Percentiles rank a stretch among this genome's conserved stretches.
Conservation (phyloP, 371 early-diverging fungal genomes). For the Nematocida ausubeli region DNA sequence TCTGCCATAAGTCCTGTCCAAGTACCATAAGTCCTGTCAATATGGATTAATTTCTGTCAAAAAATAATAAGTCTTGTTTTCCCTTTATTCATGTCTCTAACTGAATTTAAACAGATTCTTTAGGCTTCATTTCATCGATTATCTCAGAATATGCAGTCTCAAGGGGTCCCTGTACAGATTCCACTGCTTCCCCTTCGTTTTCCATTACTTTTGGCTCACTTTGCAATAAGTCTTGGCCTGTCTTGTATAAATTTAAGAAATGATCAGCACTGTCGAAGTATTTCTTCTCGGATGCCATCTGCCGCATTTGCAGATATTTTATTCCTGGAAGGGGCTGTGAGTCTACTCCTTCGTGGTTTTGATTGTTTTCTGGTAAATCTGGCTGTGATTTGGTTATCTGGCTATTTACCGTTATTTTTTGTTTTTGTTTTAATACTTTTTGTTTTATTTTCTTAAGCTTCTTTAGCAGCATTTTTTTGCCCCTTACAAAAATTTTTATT, state of each 20-base stretch:
- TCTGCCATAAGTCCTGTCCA: too few relatives aligned
- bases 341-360: not conserved
- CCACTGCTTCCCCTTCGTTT: not conserved
- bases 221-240: not conserved
- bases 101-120: conserved; percentile 37
- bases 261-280: conserved; percentile 55
- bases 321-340: not conserved
- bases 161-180: conserved; percentile 22
- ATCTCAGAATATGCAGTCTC: conserved; percentile 53
- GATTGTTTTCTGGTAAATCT: not conserved
- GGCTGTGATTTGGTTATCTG: not conserved
- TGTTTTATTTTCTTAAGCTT: not conserved
- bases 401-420: not conserved
- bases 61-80: too few relatives aligned
- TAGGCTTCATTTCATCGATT: conserved; percentile 55
- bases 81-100: too few relatives aligned
- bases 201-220: not conserved
- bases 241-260: conserved; percentile 37
- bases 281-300: conserved; percentile 29
- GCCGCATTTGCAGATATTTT: conserved; percentile 10
- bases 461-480: not conserved
- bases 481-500: not conserved
- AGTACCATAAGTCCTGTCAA: too few relatives aligned
- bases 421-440: not conserved
- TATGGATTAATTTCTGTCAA: too few relatives aligned